These are phyloP conservation scores for Agrocybe chaxingu DNA, from an alignment of 768 basidiomycete genomes.

Conservation along the genomic window DNA sequence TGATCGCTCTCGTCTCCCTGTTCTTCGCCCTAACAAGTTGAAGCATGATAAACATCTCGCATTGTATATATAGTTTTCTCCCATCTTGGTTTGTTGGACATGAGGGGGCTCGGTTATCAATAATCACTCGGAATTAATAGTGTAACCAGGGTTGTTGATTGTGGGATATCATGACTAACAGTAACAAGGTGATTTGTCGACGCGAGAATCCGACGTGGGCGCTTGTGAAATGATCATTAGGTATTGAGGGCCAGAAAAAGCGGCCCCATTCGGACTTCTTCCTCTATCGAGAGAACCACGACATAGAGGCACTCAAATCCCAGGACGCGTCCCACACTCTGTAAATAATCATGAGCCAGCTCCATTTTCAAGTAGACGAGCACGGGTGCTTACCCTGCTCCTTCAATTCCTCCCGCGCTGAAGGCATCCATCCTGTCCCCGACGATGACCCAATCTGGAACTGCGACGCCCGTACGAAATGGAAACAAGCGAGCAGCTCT, in stretches of 20 bases:
- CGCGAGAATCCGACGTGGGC: too few species aligned
- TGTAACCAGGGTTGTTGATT: too few species aligned
- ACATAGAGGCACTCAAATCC: conserved; percentile 45
- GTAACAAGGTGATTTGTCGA: too few species aligned
- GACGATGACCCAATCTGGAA: conserved; percentile 77
- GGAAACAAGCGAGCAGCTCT: conserved; percentile 73
- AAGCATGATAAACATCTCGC: too few species aligned
- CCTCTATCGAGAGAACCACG: conserved; percentile 38
- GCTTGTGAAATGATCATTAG: too few species aligned
- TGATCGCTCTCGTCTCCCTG: background rate
- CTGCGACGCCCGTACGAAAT: conserved; percentile 73
- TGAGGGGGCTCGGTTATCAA: too few species aligned
- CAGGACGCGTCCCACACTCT: conserved; percentile 37
- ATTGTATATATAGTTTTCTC: too few species aligned
- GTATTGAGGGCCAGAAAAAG: too few species aligned
- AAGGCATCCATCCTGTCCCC: conserved; percentile 46
- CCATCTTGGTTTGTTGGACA: too few species aligned
- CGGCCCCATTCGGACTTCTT: background rate
- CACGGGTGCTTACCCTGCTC: conserved; percentile 61
- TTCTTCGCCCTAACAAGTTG: background rate
- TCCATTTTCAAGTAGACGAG: background rate
- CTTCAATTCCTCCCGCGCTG: conserved; percentile 73
- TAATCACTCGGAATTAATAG: too few species aligned
- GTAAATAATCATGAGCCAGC: background rate
- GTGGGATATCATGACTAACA: too few species aligned